phyloP scores from a whole-genome alignment of 345 rosid genomes.

The Eucalyptus regnans region DNA sequence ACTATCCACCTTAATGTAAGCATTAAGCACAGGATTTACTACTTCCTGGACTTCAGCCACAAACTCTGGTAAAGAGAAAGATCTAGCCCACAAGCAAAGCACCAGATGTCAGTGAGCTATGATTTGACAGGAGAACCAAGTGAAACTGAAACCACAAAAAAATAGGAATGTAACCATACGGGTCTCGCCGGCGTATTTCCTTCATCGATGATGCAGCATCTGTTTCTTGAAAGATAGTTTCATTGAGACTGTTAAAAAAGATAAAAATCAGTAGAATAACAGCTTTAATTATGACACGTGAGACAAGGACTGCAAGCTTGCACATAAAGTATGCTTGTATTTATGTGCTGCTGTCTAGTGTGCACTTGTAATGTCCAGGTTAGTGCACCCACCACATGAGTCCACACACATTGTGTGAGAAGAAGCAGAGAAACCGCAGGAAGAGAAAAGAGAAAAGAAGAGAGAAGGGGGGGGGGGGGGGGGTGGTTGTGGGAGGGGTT shows the following conservation, averaged over 20 bases:
- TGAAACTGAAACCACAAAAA: not conserved
- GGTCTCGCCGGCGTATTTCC: slow-evolving; percentile 84
- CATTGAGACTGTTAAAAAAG: slow-evolving; percentile 53
- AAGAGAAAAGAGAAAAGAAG: no score
- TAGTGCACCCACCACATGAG: not conserved
- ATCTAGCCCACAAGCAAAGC: slow-evolving; percentile 14
- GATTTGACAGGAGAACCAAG: not conserved
- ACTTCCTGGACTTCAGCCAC: slow-evolving; percentile 85
- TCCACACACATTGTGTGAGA: not conserved
- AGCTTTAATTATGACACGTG: not conserved
- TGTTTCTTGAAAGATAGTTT: slow-evolving; percentile 73
- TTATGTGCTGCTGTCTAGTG: not conserved
- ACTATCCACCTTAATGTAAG: slow-evolving; percentile 56
- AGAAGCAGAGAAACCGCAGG: not conserved
- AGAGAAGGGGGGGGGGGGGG: not conserved
- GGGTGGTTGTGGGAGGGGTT: no score
- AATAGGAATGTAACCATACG: slow-evolving; percentile 34
- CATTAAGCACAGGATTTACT: slow-evolving; percentile 69
- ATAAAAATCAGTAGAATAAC: not conserved
- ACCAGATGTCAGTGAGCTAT: not conserved
- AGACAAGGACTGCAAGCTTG: not conserved
- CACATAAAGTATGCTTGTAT: not conserved
- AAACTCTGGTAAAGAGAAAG: slow-evolving; percentile 87
- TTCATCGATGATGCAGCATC: slow-evolving; percentile 76
- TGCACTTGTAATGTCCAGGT: not conserved